A percentile compares a stretch with the other conserved stretches of the same genome.
These are phyloP conservation scores for Talaromyces funiculosus DNA, from an alignment of 2,329 filamentous ascomycete genomes.

Conservation along the genomic window DNA sequence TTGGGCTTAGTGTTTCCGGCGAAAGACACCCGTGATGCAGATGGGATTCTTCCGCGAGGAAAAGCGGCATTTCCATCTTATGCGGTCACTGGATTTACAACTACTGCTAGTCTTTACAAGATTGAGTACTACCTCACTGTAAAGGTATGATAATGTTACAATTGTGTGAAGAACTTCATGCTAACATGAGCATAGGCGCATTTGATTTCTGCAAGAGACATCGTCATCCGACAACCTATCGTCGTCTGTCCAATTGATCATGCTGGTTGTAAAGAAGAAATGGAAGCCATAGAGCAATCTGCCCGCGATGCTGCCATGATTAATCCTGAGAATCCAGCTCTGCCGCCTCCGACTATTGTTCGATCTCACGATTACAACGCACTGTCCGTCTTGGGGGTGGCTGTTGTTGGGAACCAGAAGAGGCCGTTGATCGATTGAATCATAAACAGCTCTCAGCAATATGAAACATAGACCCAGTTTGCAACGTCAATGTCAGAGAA, in stretches of 20 bases:
- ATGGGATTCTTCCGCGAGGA: conserved; percentile 79
- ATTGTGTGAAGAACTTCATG: neutral
- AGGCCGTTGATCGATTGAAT: conserved; percentile 62
- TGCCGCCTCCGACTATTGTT: conserved; percentile 81
- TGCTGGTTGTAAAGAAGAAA: conserved; percentile 93
- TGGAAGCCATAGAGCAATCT: conserved; percentile 95
- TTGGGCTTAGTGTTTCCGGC: conserved; percentile 84
- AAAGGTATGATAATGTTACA: conserved; percentile 57
- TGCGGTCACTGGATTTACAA: conserved; percentile 84
- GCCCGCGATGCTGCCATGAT: conserved; percentile 87
- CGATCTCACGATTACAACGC: conserved; percentile 66
- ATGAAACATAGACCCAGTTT: neutral
- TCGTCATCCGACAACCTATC: conserved; percentile 82
- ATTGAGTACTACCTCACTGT: conserved; percentile 95
- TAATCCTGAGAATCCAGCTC: conserved; percentile 82
- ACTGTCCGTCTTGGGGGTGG: conserved; percentile 55
- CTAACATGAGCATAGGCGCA: conserved; percentile 59
- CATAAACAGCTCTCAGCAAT: neutral
- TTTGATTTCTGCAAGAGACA: conserved; percentile 81
- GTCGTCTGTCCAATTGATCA: conserved; percentile 95
- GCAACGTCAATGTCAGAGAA: neutral
- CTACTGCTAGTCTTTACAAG: conserved; percentile 89
- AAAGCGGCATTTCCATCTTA: conserved; percentile 87
- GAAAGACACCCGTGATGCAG: conserved; percentile 77
- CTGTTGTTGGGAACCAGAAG: conserved; percentile 56